Conservation (phyloP, 164 flowering plant species). For the Umbellularia californica region DNA sequence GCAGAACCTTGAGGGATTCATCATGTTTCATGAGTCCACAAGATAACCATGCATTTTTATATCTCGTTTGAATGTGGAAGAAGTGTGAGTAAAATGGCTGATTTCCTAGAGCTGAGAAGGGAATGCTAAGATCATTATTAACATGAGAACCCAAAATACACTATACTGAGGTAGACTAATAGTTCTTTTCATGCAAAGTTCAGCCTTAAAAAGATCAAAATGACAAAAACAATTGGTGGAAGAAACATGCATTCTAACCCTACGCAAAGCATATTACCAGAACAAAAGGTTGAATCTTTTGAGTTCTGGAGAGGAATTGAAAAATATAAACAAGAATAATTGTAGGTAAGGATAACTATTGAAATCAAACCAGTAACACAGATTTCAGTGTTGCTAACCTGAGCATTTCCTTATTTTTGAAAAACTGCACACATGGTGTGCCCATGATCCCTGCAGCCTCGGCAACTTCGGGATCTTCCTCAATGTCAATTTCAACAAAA, state of each 20-base stretch:
- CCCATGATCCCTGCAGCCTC: slow-evolving; percentile 99
- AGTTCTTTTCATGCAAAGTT: no score
- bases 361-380: neutral
- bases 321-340: no score
- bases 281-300: no score
- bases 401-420: slow-evolving; percentile 81
- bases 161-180: neutral
- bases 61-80: neutral
- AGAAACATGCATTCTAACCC: no score
- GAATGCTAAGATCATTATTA: neutral
- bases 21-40: neutral
- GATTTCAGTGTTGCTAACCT: neutral
- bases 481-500: slow-evolving; percentile 94
- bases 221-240: no score
- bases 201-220: no score
- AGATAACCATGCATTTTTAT: neutral
- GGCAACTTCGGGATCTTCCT: slow-evolving; percentile 95
- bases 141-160: neutral
- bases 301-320: no score
- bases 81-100: neutral
- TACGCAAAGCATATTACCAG: no score
- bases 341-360: no score
- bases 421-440: slow-evolving; percentile 96
- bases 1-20: neutral
- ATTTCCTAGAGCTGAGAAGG: neutral